Evolutionary conservation across 257 asterid genomes (phyloP), one percentile per base, ranked within the genome.

Genomic region (Gentiana dahurica): DNA sequence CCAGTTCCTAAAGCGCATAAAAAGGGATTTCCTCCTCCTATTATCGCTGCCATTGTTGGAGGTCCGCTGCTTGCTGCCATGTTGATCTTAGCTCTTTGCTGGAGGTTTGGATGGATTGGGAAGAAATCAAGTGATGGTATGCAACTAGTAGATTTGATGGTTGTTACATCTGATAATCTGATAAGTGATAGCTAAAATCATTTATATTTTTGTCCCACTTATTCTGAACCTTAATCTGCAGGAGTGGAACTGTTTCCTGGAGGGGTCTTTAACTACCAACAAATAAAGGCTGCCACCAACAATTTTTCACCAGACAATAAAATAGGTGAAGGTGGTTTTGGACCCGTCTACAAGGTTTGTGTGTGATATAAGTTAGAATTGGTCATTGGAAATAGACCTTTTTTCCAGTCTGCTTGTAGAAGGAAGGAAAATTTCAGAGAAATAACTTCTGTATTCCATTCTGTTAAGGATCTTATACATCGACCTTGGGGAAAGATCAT

Each of bases 231-330:
- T n/a, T 35, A 39, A 39, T n/a, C 24, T n/a, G 12, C 12, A 68
- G 68, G 59, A 35, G 59, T 58, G 6, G 72, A 67, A 55, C 39
- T 67, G 39, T 62, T 48, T 58, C 60, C 68, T 10, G 73, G 68
- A 55, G 64, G 68, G 5, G 51, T 62, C 39, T 68, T 47, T 15
- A 68, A 37, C 54, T 61, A 54, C 41, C 39, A 41, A 33, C 58
- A 67, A 54, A 49, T 68, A 58, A 63, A 53, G 62, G 69, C 41
- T 8, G 73, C 73, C n/a, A 63, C 73, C 7, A 54, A 58, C 4
- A 58, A 63, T 54, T 68, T 68, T 51, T 35, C 48, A 32, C 12
- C 34, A 13, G 54, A 6, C 15, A 68, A 51, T 38, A 58, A 62
- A 49, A 37, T 63, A 0, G 74, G 69, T 38, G 41, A 43, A 37